Base-by-base conservation (phyloP, 106 monocot genomes). In the Alisma plantagoaquatica region DNA sequence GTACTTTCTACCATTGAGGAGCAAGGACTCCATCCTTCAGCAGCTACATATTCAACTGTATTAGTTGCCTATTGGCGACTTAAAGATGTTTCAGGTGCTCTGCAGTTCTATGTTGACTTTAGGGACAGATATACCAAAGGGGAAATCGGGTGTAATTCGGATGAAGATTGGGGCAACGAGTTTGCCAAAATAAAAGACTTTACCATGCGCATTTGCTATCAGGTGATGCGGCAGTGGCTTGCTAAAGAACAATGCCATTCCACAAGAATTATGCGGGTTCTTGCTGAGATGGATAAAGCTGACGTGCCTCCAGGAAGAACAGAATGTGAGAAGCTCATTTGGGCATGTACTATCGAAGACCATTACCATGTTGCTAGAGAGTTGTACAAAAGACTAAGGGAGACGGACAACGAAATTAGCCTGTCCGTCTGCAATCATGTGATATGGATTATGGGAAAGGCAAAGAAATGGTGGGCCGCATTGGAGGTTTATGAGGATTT, bases 381-480 rank as follows among this genome's bases (percentile, higher is more conserved):
- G 62, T 50, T 96, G 56, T 89, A 89, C 45, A 49, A 43, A 48
- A 73, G 89, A 55, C 62, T 85, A 68, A 73, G 96, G 49, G 84
- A 84, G 46, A 44, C 29, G 53, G 65, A 63, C 1, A 27, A 12
- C 22, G 78, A 53, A 2, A 78, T 84, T 56, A 89, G 84, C 52
- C 64, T 96, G 57, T 84, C 96, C 1, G 84, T 79, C 2, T 96
- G 89, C 45, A 89, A 96, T 55, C 88, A 84, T 66, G 58, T 81
- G 6, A 96, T 96, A 25, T 96, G 84, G 84, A 24, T 96, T 16
- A 70, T 96, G 77, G 84, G 89, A 2, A 96, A 84, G 56, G 77
- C 96, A 6, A 96, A 84, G 51, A 96, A 96, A 72, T 96, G 88
- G 96, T 89, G 89, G 96, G 78, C 81, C 15, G 96, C 89, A 29